phyloP scores from a whole-genome alignment of 1,284 basidiomycete genomes.

The Ceratobasidium sp. region DNA sequence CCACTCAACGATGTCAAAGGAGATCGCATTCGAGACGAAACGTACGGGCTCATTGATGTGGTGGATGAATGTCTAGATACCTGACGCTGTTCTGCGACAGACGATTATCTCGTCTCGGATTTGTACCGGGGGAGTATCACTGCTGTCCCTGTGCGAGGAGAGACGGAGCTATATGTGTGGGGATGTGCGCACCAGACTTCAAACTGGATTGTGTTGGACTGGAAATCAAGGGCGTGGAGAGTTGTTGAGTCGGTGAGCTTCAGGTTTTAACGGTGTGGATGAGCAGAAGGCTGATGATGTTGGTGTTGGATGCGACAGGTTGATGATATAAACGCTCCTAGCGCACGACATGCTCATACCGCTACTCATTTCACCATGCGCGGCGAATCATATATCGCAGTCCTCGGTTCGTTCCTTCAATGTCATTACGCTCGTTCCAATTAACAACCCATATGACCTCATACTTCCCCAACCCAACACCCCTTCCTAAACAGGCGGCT shows the following conservation, averaged over 20 bases:
- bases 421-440: too few species aligned
- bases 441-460: too few species aligned
- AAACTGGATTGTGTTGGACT: slow-evolving; percentile 30
- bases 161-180: slow-evolving; percentile 35
- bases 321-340: slow-evolving; percentile 11
- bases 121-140: slow-evolving; percentile 30
- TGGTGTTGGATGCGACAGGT: not conserved
- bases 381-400: slow-evolving; percentile 24
- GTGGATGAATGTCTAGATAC: too few species aligned
- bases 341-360: slow-evolving; percentile 25
- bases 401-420: not conserved
- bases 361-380: slow-evolving; percentile 31
- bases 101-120: slow-evolving; percentile 31
- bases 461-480: not conserved
- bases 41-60: too few species aligned
- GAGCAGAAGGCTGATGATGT: not conserved
- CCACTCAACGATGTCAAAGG: too few species aligned
- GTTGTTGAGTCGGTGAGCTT: slow-evolving; percentile 25
- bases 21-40: too few species aligned
- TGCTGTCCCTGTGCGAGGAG: slow-evolving; percentile 5
- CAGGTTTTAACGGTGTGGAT: not conserved
- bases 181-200: slow-evolving; percentile 29
- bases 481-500: not conserved
- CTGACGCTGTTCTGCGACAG: slow-evolving; percentile 19
- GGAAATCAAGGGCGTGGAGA: slow-evolving; percentile 15